Evolutionary conservation across 805 yeast species (phyloP).

Genomic region (Ogataea pilisensis): DNA sequence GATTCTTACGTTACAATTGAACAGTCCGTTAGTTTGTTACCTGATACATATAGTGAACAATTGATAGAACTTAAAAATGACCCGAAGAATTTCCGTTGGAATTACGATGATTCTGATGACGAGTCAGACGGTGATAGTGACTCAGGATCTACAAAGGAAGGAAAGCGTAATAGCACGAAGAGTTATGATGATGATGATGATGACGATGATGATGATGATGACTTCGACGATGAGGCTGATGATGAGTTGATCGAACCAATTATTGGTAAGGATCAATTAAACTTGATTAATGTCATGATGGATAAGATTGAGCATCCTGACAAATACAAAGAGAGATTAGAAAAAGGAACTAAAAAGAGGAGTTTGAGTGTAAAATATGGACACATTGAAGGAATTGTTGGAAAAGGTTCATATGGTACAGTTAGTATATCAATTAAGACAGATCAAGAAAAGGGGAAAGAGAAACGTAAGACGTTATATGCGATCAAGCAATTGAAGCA

Average conservation of each 20-base stretch:
- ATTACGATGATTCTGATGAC: constrained; percentile 35
- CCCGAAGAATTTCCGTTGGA: constrained; percentile 36
- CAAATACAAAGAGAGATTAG: constrained; percentile 28
- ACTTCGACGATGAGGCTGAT: constrained; percentile 36
- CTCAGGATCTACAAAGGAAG: constrained; percentile 5
- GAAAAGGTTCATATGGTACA: constrained; percentile 46
- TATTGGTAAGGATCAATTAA: constrained; percentile 46
- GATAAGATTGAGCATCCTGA: constrained; percentile 43
- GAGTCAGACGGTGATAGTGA: constrained; percentile 14
- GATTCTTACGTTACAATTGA: constrained; percentile 24
- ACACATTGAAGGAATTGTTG: constrained; percentile 44
- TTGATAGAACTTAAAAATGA: constrained; percentile 32
- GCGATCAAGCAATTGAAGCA: constrained; percentile 77
- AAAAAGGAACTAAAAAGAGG: constrained; percentile 27
- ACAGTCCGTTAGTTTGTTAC: constrained; percentile 32
- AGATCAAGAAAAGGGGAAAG: constrained; percentile 34
- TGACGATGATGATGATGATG: constrained; percentile 29
- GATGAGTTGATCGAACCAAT: constrained; percentile 41
- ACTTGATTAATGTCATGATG: constrained; percentile 43
- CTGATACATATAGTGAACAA: constrained; percentile 33
- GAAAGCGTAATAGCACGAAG: constrained; percentile 5
- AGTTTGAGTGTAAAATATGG: constrained; percentile 46
- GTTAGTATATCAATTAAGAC: constrained; percentile 40
- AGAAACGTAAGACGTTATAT: constrained; percentile 43
- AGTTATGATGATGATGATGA: constrained; percentile 22